Base-by-base conservation (phyloP, 768 basidiomycete species). In the Chalciporus chontae region DNA sequence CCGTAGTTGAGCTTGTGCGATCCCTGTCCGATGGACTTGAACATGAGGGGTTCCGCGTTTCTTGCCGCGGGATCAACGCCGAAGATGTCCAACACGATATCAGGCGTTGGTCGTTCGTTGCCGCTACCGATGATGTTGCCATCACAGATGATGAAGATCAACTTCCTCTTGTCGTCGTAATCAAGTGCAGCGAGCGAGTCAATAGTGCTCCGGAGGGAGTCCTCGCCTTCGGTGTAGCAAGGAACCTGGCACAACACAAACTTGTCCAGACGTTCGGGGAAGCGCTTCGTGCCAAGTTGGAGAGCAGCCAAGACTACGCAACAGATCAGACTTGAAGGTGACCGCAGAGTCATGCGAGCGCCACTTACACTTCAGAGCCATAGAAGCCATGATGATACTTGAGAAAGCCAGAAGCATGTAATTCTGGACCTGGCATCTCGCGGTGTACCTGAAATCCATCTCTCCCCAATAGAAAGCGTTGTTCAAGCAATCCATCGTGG, bases 201-300 rank as follows among this genome's bases (percentile, higher is more conserved):
- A 53, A 85, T 79, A n/a, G 83, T 85, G 29, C 73, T 71, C 31
- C 84, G 81, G 23, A 85, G 69, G 0, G 81, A 83, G 41, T 85
- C 83, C 58, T 85, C 83, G 53, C 84, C 82, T 64, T 85, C 83
- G 1, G 83, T 85, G 55, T 85, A 85, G 64, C 83, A 85, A 29
- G 83, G 83, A 6, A 83, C 78, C 61, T 84, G 81, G 56, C 82
- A 84, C 47, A 84, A 69, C 50, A 85, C 75, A 53, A 85, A 85
- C 64, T 85, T 85, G 64, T 85, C 83, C 55, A 82, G 65, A 64
- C 81, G 73, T 64, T 85, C 84, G 3, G 83, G 83, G 57, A 71
- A 75, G 26, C 83, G 74, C 63, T 84, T 84, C 5, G 73, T 73
- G 5, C 75, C 67, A 17, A 85, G 72, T 59, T 85, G 83, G 36